A percentile compares a stretch with the other conserved stretches of the same genome.
Evolutionary conservation across 306 rosid genomes (phyloP).

Genomic region (Vachellia pachyceras): DNA sequence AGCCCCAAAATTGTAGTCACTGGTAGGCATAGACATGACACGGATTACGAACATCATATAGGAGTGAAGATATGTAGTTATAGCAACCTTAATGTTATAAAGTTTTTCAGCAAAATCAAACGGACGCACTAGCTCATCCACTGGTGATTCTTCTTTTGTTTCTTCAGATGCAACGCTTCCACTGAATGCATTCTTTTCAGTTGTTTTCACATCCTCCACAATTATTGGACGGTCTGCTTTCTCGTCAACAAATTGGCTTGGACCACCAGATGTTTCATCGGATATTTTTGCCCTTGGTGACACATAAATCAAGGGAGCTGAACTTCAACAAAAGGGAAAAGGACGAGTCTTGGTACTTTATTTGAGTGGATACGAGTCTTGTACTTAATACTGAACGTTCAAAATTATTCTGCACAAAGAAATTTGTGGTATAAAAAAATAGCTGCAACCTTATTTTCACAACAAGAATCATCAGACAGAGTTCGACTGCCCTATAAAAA

Average conservation of each 20-base stretch:
- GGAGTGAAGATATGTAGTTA: neutral
- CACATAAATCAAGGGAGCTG: slow-evolving; percentile 35
- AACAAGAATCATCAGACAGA: neutral
- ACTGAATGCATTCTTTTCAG: slow-evolving; percentile 32
- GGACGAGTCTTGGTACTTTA: too few relatives aligned
- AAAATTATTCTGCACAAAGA: neutral
- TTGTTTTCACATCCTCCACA: slow-evolving; percentile 28
- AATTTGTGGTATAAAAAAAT: neutral
- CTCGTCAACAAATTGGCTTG: slow-evolving; percentile 32
- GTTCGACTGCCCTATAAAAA: neutral
- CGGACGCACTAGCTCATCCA: slow-evolving; percentile 43
- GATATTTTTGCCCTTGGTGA: slow-evolving; percentile 39
- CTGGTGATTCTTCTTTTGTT: slow-evolving; percentile 42
- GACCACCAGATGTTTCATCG: slow-evolving; percentile 47
- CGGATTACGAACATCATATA: neutral
- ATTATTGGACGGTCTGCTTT: slow-evolving; percentile 37
- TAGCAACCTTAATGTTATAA: slow-evolving; percentile 35
- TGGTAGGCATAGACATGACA: neutral
- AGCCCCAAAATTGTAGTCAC: neutral
- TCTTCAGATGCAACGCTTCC: slow-evolving; percentile 38
- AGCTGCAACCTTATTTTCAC: neutral
- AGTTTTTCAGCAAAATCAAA: slow-evolving; percentile 48
- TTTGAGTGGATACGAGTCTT: too few relatives aligned
- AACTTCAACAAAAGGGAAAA: slow-evolving; percentile 36
- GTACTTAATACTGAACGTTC: neutral